Percentiles rank a stretch among this genome's conserved stretches.
These are phyloP conservation scores for Cryphonectria naterciae DNA, from an alignment of 2,329 filamentous ascomycete species.

Conservation along the genomic window DNA sequence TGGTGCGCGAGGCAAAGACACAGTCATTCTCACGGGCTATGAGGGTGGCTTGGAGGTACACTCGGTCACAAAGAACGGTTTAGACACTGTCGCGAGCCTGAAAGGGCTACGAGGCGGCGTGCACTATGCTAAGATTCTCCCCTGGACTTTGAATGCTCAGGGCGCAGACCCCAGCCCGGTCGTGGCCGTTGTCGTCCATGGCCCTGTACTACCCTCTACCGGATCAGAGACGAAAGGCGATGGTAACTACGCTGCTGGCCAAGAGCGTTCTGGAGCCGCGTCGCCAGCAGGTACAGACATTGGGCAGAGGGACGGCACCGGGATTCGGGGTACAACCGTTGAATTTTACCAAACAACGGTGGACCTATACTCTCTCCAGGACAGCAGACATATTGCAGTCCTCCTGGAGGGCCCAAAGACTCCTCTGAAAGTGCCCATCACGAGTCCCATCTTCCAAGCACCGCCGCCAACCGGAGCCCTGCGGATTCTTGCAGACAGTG, in stretches of 20 bases:
- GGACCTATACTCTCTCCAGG: slow-evolving; percentile 83
- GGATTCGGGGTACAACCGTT: slow-evolving; percentile 44
- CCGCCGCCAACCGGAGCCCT: slow-evolving; percentile 75
- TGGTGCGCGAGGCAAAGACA: slow-evolving; percentile 54
- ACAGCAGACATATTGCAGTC: slow-evolving; percentile 71
- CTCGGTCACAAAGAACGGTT: slow-evolving; percentile 70
- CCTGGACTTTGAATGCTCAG: slow-evolving; percentile 64
- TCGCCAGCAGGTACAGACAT: slow-evolving; percentile 46
- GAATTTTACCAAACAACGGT: slow-evolving; percentile 83
- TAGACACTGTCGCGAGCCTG: slow-evolving; percentile 71
- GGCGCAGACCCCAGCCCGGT: slow-evolving; percentile 67
- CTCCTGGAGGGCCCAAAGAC: slow-evolving; percentile 72
- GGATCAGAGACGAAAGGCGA: slow-evolving; percentile 43
- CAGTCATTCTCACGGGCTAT: slow-evolving; percentile 73
- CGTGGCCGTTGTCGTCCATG: slow-evolving; percentile 79
- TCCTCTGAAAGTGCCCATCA: slow-evolving; percentile 60
- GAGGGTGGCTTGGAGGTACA: slow-evolving; percentile 81
- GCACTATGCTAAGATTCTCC: slow-evolving; percentile 79
- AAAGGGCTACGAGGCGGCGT: slow-evolving; percentile 81
- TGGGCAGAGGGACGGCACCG: slow-evolving; percentile 30
- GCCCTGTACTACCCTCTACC: slow-evolving; percentile 62
- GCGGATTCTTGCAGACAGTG: slow-evolving; percentile 72
- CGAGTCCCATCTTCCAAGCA: slow-evolving; percentile 67
- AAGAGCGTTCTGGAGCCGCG: slow-evolving; percentile 45
- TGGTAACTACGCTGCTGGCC: slow-evolving; percentile 34